Percentiles rank a stretch among this genome's conserved stretches.
These are phyloP conservation scores for Coemansia sp. DNA, from an alignment of 192 early-diverging fungal genomes.

Conservation along the genomic window DNA sequence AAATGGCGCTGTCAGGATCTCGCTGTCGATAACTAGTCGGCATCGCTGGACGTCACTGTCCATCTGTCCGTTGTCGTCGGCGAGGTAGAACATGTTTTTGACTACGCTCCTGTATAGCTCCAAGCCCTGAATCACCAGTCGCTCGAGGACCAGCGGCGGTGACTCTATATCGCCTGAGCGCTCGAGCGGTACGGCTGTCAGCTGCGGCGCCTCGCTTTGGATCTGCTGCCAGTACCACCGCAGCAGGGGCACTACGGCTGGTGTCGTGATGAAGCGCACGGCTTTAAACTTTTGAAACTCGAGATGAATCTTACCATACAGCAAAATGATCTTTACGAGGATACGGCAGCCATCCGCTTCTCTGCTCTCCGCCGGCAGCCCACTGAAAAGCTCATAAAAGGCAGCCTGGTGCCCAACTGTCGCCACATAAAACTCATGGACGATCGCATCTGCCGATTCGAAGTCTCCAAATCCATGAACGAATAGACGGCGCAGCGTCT, in stretches of 20 bases:
- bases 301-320: conserved; percentile 80
- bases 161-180: neutral
- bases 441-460: conserved; percentile 9
- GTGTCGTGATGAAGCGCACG: conserved; percentile 65
- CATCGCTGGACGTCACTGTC: conserved; percentile 59
- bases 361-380: conserved; percentile 20
- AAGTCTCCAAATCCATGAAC: conserved; percentile 73
- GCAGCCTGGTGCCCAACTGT: conserved; percentile 35
- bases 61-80: conserved; percentile 25
- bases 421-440: conserved; percentile 36
- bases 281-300: conserved; percentile 70
- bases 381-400: conserved; percentile 34
- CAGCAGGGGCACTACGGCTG: conserved; percentile 65
- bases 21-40: conserved; percentile 58
- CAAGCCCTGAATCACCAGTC: conserved; percentile 75
- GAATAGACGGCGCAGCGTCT: conserved; percentile 75
- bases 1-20: conserved; percentile 73
- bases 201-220: conserved; percentile 23
- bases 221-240: conserved; percentile 76
- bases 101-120: conserved; percentile 55
- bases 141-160: conserved; percentile 53
- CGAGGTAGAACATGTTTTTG: conserved; percentile 45
- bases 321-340: conserved; percentile 60
- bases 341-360: conserved; percentile 13
- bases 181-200: conserved; percentile 17